A percentile compares a stretch with the other conserved stretches of the same genome.
Evolutionary conservation across 768 basidiomycete genomes (phyloP).

Genomic region (Mycena latifolia): DNA sequence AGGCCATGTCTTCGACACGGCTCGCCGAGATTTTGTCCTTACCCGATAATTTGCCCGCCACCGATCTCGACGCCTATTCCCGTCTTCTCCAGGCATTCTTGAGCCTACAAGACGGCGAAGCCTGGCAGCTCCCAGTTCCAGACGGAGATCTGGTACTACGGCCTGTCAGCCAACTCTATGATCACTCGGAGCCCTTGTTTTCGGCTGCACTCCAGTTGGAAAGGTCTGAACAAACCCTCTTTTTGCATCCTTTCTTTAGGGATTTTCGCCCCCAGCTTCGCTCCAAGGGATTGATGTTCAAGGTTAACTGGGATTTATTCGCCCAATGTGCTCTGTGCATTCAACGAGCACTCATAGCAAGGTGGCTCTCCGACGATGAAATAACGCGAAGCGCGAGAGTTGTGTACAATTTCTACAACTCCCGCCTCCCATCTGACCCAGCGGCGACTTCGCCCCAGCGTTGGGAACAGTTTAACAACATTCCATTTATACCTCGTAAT

Average conservation of each 20-base stretch:
- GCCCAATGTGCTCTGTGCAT: slow-evolving; percentile 25
- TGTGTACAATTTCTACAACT: slow-evolving; percentile 26
- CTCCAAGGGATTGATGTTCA: slow-evolving; percentile 10
- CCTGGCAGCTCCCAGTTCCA: slow-evolving; percentile 27
- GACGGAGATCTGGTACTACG: slow-evolving; percentile 25
- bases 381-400: slow-evolving; percentile 10
- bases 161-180: slow-evolving; percentile 15
- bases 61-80: too few species aligned
- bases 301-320: slow-evolving; percentile 22
- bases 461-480: slow-evolving; percentile 20
- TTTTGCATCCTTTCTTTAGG: slow-evolving; percentile 26
- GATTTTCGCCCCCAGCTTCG: slow-evolving; percentile 5
- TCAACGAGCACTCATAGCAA: slow-evolving; percentile 12
- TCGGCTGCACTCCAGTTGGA: slow-evolving; percentile 6
- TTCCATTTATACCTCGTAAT: slow-evolving; percentile 27
- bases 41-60: too few species aligned
- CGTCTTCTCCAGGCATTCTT: too few species aligned
- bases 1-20: too few species aligned
- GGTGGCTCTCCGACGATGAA: slow-evolving; percentile 2
- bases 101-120: too few species aligned
- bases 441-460: background rate
- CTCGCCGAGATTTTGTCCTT: too few species aligned
- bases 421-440: slow-evolving; percentile 5
- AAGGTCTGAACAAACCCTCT: background rate
- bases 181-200: slow-evolving; percentile 27